A percentile compares a stretch with the other conserved stretches of the same genome.
Conservation (phyloP, 2,329 filamentous ascomycete genomes). For the Lasiodiplodia gonubiensis region DNA sequence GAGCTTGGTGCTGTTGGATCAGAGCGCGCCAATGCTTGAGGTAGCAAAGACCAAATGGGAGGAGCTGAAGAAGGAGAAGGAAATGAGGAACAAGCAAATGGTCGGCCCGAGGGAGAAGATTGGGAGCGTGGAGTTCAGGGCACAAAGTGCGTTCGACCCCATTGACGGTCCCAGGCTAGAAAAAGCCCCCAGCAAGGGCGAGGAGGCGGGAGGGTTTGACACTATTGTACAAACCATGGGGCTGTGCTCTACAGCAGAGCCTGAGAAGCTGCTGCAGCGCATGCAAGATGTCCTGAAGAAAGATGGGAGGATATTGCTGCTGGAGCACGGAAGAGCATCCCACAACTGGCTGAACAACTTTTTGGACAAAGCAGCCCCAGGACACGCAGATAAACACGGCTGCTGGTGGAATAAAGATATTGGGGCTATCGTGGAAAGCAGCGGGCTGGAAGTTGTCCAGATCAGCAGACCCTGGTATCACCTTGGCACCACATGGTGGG, state of each 20-base stretch:
- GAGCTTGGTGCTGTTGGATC: conserved; percentile 55
- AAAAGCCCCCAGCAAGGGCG: background rate
- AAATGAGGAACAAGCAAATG: background rate
- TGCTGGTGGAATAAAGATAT: conserved; percentile 62
- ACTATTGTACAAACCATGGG: conserved; percentile 60
- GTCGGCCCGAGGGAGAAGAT: conserved; percentile 9
- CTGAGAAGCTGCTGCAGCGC: conserved; percentile 52
- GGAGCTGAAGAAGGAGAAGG: conserved; percentile 43
- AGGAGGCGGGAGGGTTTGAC: conserved; percentile 43
- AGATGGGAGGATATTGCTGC: conserved; percentile 53
- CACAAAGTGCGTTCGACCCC: conserved; percentile 50
- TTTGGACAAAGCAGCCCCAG: conserved; percentile 53
- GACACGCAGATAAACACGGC: conserved; percentile 56
- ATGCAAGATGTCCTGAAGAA: conserved; percentile 51
- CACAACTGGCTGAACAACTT: conserved; percentile 55
- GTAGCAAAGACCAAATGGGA: conserved; percentile 57
- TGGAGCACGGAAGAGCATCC: conserved; percentile 58
- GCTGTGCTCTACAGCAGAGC: conserved; percentile 55
- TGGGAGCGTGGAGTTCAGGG: conserved; percentile 45
- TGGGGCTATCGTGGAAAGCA: conserved; percentile 54
- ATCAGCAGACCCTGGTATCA: conserved; percentile 50
- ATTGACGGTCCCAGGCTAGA: conserved; percentile 50
- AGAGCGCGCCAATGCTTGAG: conserved; percentile 55
- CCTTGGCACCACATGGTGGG: conserved; percentile 57
- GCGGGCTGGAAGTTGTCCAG: conserved; percentile 54